Conservation (phyloP, 129 eudicot genomes). For the Escallonia herrerae region DNA sequence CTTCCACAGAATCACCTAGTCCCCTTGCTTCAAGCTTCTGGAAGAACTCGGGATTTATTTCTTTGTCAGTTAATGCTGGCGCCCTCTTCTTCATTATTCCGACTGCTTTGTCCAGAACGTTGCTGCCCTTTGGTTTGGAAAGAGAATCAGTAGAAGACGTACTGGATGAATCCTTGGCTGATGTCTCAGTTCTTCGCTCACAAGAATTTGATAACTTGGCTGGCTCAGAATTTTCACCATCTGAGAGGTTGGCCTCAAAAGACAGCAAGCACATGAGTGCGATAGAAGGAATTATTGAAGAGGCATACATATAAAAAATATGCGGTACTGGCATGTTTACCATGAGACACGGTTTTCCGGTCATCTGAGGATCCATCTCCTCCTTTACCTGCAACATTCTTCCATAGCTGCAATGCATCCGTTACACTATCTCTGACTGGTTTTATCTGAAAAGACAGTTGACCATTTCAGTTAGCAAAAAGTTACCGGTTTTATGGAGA, state of each 20-base stretch:
- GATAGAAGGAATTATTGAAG: not conserved
- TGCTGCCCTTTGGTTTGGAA: slow-evolving; percentile 39
- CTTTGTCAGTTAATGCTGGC: slow-evolving; percentile 76
- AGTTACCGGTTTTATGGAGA: not conserved
- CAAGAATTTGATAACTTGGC: slow-evolving; percentile 30
- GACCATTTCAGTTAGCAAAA: not conserved
- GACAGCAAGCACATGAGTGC: not conserved
- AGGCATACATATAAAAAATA: not conserved
- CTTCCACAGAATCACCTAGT: slow-evolving; percentile 85
- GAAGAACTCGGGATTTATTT: slow-evolving; percentile 82
- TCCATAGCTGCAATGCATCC: slow-evolving; percentile 92
- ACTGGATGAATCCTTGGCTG: slow-evolving; percentile 34
- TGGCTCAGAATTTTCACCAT: slow-evolving; percentile 47
- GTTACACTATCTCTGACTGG: slow-evolving; percentile 89
- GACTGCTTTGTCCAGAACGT: slow-evolving; percentile 60
- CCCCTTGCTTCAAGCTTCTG: slow-evolving; percentile 76
- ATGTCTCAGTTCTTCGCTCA: slow-evolving; percentile 37
- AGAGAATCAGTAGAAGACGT: slow-evolving; percentile 31
- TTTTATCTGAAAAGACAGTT: slow-evolving; percentile 52
- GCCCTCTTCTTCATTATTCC: slow-evolving; percentile 75
- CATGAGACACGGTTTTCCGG: slow-evolving; percentile 44
- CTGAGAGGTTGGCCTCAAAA: slow-evolving; percentile 25
- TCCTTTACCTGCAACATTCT: slow-evolving; percentile 59
- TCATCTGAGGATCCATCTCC: slow-evolving; percentile 52
- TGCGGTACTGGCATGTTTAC: slow-evolving; percentile 18